These are phyloP conservation scores for Hirschioporus abietinus DNA, from an alignment of 768 basidiomycete species.

Conservation along the genomic window DNA sequence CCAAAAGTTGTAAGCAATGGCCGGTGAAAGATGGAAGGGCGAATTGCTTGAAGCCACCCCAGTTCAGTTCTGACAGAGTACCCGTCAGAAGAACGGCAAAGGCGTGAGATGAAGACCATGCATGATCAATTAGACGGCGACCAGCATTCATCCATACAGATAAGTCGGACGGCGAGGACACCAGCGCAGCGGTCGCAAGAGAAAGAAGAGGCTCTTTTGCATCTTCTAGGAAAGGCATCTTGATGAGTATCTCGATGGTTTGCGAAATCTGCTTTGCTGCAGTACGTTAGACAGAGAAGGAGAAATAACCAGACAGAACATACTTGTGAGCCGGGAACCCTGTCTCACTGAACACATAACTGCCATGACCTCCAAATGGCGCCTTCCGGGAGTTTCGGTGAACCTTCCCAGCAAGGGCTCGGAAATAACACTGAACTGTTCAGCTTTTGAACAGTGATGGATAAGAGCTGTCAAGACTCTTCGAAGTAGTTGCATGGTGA, in stretches of 20 bases:
- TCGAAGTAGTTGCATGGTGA: constrained; percentile 53
- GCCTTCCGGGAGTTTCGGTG: constrained; percentile 39
- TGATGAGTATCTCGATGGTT: not conserved
- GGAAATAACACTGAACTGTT: constrained; percentile 54
- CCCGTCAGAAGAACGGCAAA: constrained; percentile 56
- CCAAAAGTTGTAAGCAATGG: constrained; percentile 40
- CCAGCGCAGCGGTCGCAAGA: not conserved
- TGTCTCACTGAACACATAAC: constrained; percentile 60
- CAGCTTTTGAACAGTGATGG: constrained; percentile 73
- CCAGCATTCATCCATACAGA: constrained; percentile 41
- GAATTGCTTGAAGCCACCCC: constrained; percentile 75
- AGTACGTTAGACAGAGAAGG: constrained; percentile 3
- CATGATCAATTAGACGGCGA: constrained; percentile 48
- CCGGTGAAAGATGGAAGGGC: constrained; percentile 56
- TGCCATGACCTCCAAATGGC: constrained; percentile 48
- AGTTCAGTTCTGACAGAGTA: constrained; percentile 55
- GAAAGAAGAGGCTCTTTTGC: constrained; percentile 6
- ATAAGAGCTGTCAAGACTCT: constrained; percentile 74
- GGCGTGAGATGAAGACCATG: constrained; percentile 30
- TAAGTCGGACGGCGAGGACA: not conserved
- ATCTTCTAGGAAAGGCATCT: not conserved
- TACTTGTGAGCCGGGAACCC: constrained; percentile 64
- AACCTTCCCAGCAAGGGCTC: constrained; percentile 41
- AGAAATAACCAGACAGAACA: constrained; percentile 18
- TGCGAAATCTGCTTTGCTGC: constrained; percentile 30